These are phyloP conservation scores for Linanthus parryae DNA, from an alignment of 148 eudicot species.

Conservation along the genomic window DNA sequence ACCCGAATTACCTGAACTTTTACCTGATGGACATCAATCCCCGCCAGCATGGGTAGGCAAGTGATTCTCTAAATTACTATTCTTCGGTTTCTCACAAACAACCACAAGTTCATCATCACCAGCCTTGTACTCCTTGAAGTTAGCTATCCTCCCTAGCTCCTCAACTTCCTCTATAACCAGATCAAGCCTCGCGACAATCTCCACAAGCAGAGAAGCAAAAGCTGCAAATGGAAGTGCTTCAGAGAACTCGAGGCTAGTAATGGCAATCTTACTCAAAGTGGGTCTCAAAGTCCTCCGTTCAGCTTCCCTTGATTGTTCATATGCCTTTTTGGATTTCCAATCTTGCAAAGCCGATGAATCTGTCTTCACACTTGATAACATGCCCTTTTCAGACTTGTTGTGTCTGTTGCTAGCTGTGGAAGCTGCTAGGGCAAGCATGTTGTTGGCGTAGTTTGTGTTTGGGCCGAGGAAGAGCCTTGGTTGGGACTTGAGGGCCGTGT, in stretches of 20 bases:
- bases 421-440: too few species aligned
- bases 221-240: constrained; percentile 99
- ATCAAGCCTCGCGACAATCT: constrained; percentile 87
- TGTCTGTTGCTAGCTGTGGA: too few species aligned
- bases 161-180: constrained; percentile 81
- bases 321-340: not conserved
- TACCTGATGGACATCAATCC: too few species aligned
- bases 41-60: constrained; percentile 56
- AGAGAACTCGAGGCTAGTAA: constrained; percentile 76
- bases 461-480: constrained; percentile 73
- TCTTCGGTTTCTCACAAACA: too few species aligned
- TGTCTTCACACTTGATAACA: too few species aligned
- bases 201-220: constrained; percentile 81
- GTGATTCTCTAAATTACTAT: constrained; percentile 31
- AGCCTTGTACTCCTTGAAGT: constrained; percentile 46
- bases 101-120: constrained; percentile 27
- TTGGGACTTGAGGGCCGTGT: constrained; percentile 71
- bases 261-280: constrained; percentile 57
- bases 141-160: constrained; percentile 69
- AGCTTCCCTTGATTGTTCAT: not conserved
- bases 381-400: too few species aligned
- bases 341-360: too few species aligned
- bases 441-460: constrained; percentile 17
- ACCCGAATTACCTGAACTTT: not conserved
- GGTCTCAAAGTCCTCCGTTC: constrained; percentile 41